Base-by-base conservation (phyloP, 2,329 filamentous ascomycete genomes). In the Microascus cirrosus region DNA sequence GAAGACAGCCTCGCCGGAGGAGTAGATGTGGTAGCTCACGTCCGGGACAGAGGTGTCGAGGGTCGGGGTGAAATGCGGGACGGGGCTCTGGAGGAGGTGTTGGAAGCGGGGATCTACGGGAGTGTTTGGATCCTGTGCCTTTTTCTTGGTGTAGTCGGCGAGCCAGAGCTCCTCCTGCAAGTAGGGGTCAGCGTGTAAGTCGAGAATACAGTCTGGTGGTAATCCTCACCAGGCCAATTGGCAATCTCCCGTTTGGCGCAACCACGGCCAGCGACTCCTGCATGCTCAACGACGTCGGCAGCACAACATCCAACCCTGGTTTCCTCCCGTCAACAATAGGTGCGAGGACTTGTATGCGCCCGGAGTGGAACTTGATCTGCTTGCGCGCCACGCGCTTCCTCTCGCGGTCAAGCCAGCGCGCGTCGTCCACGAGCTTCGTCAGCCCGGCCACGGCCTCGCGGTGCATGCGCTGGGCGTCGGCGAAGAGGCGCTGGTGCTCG, bases 291-390 rank as follows among this genome's bases (percentile, higher is more conserved):
- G 24, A 13, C 25, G 51, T 53, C 51, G 51, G 51, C 51, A 53
- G 51, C 24, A n/a, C 51, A 8, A 53, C 24, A 34, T 28, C 28
- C 2, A 53, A 25, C 51, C 12, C 51, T 1, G 51, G 6, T 25
- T 34, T 53, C 51, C 24, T n/a, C 15, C 24, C 51, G 12, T 34
- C 24, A 7, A 53, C 15, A 15, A 34, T n/a, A 4, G 24, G 24
- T 2, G 13, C 18, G 10, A 53, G 51, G 13, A 28, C 18, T 25
- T 53, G 24, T 6, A 28, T 13, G 13, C 51, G 51, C 51, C 12
- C 25, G 51, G 24, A 18, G 51, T 53, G 51, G 51, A 53, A 53
- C 51, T 53, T 53, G 51, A 53, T 53, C 51, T 53, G 51, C 25
- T 53, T 53, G 8, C 51, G 25, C 51, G 51, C 51, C 24, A 53